These are phyloP conservation scores for Mycena leptocephala DNA, from an alignment of 768 basidiomycete genomes.

Conservation along the genomic window DNA sequence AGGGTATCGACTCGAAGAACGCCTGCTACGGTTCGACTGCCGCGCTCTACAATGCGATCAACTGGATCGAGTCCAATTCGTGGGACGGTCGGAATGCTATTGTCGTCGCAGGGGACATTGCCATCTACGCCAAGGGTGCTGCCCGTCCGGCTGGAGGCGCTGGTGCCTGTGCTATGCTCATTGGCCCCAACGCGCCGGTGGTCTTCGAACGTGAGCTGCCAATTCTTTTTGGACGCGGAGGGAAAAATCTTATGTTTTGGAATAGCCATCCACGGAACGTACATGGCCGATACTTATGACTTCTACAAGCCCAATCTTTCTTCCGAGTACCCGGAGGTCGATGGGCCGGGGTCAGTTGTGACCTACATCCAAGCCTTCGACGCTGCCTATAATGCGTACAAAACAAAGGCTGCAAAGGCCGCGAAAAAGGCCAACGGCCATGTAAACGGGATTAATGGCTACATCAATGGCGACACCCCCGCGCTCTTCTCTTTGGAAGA, in stretches of 20 bases:
- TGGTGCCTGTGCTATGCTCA: slow-evolving; percentile 94
- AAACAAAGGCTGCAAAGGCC: slow-evolving; percentile 82
- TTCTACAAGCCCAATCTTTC: slow-evolving; percentile 98
- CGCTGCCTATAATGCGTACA: slow-evolving; percentile 89
- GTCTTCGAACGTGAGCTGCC: slow-evolving; percentile 90
- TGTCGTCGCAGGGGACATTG: slow-evolving; percentile 96
- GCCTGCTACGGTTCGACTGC: slow-evolving; percentile 99
- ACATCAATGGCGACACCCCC: slow-evolving; percentile 51
- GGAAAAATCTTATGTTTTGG: neutral
- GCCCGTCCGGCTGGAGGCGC: slow-evolving; percentile 98
- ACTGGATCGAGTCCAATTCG: slow-evolving; percentile 96
- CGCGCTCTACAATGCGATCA: slow-evolving; percentile 97
- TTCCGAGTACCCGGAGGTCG: slow-evolving; percentile 96
- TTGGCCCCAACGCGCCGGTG: slow-evolving; percentile 96
- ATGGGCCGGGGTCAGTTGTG: slow-evolving; percentile 95
- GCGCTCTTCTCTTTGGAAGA: slow-evolving; percentile 79
- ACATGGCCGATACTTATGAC: slow-evolving; percentile 98
- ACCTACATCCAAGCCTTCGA: slow-evolving; percentile 97
- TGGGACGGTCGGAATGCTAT: slow-evolving; percentile 99
- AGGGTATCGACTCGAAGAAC: slow-evolving; percentile 99
- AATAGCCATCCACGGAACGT: slow-evolving; percentile 93
- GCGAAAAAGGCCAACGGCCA: slow-evolving; percentile 61
- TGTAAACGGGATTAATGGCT: slow-evolving; percentile 54
- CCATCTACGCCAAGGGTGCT: slow-evolving; percentile 97
- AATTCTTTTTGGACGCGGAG: neutral